Base-by-base conservation (phyloP, 2,329 filamentous ascomycete species). In the Cordyceps cicadae region DNA sequence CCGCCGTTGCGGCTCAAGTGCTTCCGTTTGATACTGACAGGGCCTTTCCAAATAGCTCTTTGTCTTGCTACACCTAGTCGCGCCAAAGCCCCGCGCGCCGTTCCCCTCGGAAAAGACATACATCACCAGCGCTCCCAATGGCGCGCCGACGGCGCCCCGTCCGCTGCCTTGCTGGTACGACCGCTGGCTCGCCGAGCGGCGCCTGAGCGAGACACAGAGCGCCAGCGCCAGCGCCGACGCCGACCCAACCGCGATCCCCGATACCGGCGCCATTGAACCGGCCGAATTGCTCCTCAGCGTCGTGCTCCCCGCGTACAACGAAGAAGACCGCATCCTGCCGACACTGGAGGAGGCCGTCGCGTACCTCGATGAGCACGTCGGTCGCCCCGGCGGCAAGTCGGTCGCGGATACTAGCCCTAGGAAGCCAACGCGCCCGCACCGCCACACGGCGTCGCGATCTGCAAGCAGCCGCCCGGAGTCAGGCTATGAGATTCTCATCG, bases 241-340 rank as follows among this genome's bases (percentile, higher is more conserved):
- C 17, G 37, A 53, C 19, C 53, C 39, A n/a, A 55, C 39, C 32
- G 68, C 67, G 67, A 75, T 74, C 3, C 72, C 73, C 45, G 78
- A 85, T 64, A 73, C 80, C 17, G 81, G 84, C 66, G 74, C 78
- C 50, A 88, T 95, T 59, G 88, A 92, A 64, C 81, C 87, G 2
- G 83, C 92, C 15, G 86, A 92, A 64, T 75, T 97, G n/a, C 89
- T 88, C 71, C 86, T 99, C 79, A 94, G 89, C 59, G 86, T 97
- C 8, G 91, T 99, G 0, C 87, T 99, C 49, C 94, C 94, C 0
- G 94, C 94, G 11, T 99, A 92, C 81, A 99, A 99, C 67, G 94
- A 99, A 70, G 88, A 93, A 71, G 81, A 89, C 62, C 86, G 94
- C 34, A 81, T 99, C 52, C 81, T 85, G 14, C 88, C 87, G 12